Evolutionary conservation across 257 asterid species (phyloP).

Genomic region (Penstemon newberryi): DNA sequence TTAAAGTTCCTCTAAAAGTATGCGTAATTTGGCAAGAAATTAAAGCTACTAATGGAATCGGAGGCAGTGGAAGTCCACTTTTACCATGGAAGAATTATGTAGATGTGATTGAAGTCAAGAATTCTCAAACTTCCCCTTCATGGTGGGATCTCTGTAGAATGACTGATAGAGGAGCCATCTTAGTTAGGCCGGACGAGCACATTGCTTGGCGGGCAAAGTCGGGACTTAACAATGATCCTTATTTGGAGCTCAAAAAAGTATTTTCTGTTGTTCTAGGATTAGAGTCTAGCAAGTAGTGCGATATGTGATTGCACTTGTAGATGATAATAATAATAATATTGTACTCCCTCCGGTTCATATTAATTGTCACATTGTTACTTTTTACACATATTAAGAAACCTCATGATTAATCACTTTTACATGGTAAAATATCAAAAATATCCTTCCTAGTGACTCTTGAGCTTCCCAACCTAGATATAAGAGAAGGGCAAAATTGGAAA

Average conservation of each 20-base stretch:
- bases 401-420: too few relatives aligned
- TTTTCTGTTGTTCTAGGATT: slow-evolving; percentile 50
- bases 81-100: slow-evolving; percentile 59
- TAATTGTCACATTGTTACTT: too few relatives aligned
- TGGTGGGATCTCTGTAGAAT: slow-evolving; percentile 94
- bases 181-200: slow-evolving; percentile 96
- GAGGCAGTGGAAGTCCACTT: slow-evolving; percentile 46
- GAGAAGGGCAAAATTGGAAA: too few relatives aligned
- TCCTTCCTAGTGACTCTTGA: too few relatives aligned
- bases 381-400: too few relatives aligned
- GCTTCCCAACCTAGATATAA: too few relatives aligned
- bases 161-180: slow-evolving; percentile 70
- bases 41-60: slow-evolving; percentile 26
- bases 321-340: not conserved
- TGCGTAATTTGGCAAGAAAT: slow-evolving; percentile 70
- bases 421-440: too few relatives aligned
- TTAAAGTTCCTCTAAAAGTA: slow-evolving; percentile 51
- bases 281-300: slow-evolving; percentile 25
- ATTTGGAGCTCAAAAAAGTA: slow-evolving; percentile 48
- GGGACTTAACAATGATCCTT: slow-evolving; percentile 35
- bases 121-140: slow-evolving; percentile 38
- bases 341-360: too few relatives aligned
- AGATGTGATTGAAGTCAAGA: slow-evolving; percentile 58
- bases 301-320: not conserved
- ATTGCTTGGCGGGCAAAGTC: slow-evolving; percentile 71